Percentiles rank a stretch among this genome's conserved stretches.
Evolutionary conservation across 2,329 filamentous ascomycete genomes (phyloP).

Genomic region (Colletotrichum plurivorum): DNA sequence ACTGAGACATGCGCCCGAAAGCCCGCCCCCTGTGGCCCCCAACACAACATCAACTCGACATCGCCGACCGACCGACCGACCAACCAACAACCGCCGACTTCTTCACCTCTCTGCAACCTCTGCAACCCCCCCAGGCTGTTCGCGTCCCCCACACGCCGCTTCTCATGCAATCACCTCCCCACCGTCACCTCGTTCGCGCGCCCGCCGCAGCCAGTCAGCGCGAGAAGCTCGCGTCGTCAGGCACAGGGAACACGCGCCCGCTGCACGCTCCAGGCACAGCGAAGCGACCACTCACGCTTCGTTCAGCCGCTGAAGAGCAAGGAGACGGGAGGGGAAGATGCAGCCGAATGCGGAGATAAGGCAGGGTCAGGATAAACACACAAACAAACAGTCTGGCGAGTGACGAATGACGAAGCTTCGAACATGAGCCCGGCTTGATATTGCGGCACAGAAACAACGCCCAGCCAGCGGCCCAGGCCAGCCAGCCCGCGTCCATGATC

Average conservation of each 20-base stretch:
- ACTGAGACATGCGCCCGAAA: slow-evolving; percentile 30
- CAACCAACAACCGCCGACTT: slow-evolving; percentile 30
- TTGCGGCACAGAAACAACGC: background rate
- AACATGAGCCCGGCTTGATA: background rate
- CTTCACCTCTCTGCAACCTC: slow-evolving; percentile 8
- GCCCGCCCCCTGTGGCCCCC: slow-evolving; percentile 2
- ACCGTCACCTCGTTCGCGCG: slow-evolving; percentile 25
- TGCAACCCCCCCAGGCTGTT: background rate
- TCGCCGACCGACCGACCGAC: slow-evolving; percentile 6
- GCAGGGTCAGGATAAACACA: background rate
- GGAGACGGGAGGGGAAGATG: too few relatives aligned
- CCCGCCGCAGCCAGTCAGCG: slow-evolving; percentile 15
- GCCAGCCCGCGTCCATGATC: background rate
- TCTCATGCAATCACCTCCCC: slow-evolving; percentile 26
- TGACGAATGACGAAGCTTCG: background rate
- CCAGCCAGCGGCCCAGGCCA: background rate
- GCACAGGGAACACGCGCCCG: slow-evolving; percentile 13
- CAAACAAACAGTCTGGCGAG: background rate
- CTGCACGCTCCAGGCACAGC: slow-evolving; percentile 5
- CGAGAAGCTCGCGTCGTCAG: slow-evolving; percentile 1
- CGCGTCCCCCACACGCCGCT: slow-evolving; percentile 4
- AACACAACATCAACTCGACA: background rate
- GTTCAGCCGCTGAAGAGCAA: slow-evolving; percentile 31
- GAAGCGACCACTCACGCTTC: background rate
- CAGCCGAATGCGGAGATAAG: background rate